Percentiles rank a stretch among this genome's conserved stretches.
phyloP scores from a whole-genome alignment of 2,329 filamentous ascomycete genomes.

The Ceratocystis diversiconidia region DNA sequence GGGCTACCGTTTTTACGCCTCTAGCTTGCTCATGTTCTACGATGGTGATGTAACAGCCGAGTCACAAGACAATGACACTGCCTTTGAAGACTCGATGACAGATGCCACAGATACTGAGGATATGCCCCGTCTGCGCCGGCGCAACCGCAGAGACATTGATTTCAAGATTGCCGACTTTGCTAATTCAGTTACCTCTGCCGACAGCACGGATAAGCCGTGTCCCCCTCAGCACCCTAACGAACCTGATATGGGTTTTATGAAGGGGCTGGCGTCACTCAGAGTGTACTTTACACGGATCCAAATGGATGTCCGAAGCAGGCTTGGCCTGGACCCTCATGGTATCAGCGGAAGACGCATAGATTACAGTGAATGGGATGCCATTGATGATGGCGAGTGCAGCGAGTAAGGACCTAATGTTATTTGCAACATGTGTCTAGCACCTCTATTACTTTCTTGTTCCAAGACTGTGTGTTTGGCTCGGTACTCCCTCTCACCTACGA shows the following conservation, averaged over 20 bases:
- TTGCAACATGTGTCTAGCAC: neutral
- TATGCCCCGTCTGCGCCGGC: slow-evolving; percentile 32
- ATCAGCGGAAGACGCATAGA: slow-evolving; percentile 15
- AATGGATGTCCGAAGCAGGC: slow-evolving; percentile 50
- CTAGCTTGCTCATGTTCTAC: slow-evolving; percentile 88
- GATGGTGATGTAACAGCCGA: slow-evolving; percentile 59
- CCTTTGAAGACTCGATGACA: slow-evolving; percentile 42
- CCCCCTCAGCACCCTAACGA: slow-evolving; percentile 69
- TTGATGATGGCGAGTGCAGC: slow-evolving; percentile 18
- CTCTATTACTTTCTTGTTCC: too few species aligned
- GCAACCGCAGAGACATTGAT: slow-evolving; percentile 53
- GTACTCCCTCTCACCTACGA: neutral
- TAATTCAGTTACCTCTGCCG: slow-evolving; percentile 85
- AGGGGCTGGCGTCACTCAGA: slow-evolving; percentile 63
- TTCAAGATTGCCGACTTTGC: slow-evolving; percentile 98
- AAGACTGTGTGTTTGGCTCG: neutral
- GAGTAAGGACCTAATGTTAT: slow-evolving; percentile 8
- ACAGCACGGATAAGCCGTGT: slow-evolving; percentile 51
- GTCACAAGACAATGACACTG: slow-evolving; percentile 34
- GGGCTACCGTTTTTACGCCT: slow-evolving; percentile 89
- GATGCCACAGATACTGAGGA: slow-evolving; percentile 48
- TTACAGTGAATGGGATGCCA: slow-evolving; percentile 11
- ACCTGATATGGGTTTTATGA: slow-evolving; percentile 77
- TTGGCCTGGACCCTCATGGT: slow-evolving; percentile 32
- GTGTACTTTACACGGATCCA: slow-evolving; percentile 82